Percentiles rank a stretch among this genome's conserved stretches.
Evolutionary conservation across 768 basidiomycete species (phyloP).

Genomic region (Tricholoma hemisulphureum): DNA sequence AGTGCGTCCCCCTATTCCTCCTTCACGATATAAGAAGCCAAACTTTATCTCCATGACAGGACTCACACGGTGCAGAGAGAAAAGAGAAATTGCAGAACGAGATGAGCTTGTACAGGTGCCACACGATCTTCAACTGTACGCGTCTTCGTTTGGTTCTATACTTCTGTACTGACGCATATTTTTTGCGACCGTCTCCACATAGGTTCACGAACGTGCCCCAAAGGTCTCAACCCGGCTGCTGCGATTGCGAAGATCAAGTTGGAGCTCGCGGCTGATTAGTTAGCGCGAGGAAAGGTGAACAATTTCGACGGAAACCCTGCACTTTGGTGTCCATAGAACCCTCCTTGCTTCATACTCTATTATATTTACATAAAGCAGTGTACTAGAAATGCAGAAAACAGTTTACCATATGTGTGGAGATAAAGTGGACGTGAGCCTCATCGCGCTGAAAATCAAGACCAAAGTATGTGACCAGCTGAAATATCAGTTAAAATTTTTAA

Average conservation of each 20-base stretch:
- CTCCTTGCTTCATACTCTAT: neutral
- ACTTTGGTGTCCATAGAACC: neutral
- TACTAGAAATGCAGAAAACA: too few species aligned
- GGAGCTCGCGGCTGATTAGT: constrained; percentile 75
- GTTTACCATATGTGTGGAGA: too few species aligned
- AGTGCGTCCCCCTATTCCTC: constrained; percentile 44
- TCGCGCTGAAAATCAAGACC: too few species aligned
- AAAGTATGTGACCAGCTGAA: too few species aligned
- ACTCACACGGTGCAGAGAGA: constrained; percentile 72
- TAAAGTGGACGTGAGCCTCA: too few species aligned
- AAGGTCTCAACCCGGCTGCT: constrained; percentile 90
- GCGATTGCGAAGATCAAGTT: constrained; percentile 95
- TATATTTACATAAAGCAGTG: too few species aligned
- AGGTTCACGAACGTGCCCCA: constrained; percentile 95
- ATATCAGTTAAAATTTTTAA: too few species aligned
- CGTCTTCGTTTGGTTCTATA: constrained; percentile 10
- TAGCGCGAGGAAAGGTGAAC: neutral
- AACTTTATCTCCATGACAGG: constrained; percentile 43
- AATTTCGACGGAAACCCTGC: neutral
- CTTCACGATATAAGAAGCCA: neutral
- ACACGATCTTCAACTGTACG: constrained; percentile 96
- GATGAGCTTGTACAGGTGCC: constrained; percentile 95
- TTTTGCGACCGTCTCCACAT: neutral
- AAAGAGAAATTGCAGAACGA: constrained; percentile 95
- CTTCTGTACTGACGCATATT: neutral